Conservation (phyloP, 768 basidiomycete species). For the Mycena galopus region DNA sequence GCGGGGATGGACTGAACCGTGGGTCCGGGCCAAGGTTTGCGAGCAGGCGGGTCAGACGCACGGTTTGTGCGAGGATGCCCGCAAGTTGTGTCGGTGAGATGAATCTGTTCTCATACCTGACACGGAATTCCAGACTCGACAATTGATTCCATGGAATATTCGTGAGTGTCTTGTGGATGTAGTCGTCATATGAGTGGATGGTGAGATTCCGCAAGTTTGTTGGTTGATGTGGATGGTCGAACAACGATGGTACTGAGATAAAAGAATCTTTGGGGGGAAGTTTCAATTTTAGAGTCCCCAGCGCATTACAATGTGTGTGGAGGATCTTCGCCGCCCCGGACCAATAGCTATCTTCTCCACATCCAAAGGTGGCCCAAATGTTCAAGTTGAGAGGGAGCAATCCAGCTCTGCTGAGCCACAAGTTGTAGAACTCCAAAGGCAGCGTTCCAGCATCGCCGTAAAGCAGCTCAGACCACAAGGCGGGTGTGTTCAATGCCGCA, state of each 20-base stretch:
- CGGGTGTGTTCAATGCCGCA: slow-evolving; percentile 8
- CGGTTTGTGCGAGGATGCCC: too few relatives aligned
- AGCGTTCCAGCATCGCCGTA: slow-evolving; percentile 1
- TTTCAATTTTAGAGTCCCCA: neutral
- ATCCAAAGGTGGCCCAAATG: neutral
- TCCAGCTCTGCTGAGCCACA: slow-evolving; percentile 16
- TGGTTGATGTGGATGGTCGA: slow-evolving; percentile 2
- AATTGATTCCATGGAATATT: slow-evolving; percentile 15
- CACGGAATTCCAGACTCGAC: neutral
- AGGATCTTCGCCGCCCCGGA: slow-evolving; percentile 1
- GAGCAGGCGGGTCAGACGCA: too few relatives aligned
- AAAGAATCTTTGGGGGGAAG: neutral
- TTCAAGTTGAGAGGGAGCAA: neutral
- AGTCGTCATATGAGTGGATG: neutral
- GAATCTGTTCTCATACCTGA: neutral
- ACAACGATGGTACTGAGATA: neutral
- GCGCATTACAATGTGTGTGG: neutral
- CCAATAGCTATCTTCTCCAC: slow-evolving; percentile 5
- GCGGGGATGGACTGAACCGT: too few relatives aligned
- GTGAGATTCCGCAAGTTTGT: slow-evolving; percentile 6
- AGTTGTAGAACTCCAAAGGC: slow-evolving; percentile 1
- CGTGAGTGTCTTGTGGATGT: neutral
- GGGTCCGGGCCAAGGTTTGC: too few relatives aligned
- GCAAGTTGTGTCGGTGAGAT: neutral
- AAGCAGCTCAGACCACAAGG: slow-evolving; percentile 3